A percentile compares a stretch with the other conserved stretches of the same genome.
phyloP scores from a whole-genome alignment of 148 eudicot genomes.

The Arbutus unedo region DNA sequence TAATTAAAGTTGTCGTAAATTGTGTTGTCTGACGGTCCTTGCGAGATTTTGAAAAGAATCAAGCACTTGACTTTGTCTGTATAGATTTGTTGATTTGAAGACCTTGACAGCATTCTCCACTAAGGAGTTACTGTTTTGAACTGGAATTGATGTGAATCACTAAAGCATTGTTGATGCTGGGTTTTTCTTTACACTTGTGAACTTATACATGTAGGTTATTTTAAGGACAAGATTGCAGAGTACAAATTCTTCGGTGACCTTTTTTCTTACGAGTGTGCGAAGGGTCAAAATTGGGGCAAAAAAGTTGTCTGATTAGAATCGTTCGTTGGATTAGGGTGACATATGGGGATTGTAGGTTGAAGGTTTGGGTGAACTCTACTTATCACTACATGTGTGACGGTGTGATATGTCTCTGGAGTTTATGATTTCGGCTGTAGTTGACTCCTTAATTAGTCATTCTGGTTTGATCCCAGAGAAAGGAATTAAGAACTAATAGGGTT shows the following conservation, averaged over 20 bases:
- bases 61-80: background rate
- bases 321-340: background rate
- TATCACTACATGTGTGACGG: background rate
- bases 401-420: background rate
- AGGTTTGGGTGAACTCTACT: background rate
- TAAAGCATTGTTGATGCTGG: background rate
- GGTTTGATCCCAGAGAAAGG: background rate
- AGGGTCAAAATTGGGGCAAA: too few relatives aligned
- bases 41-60: background rate
- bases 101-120: conserved; percentile 4
- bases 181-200: too few relatives aligned
- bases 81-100: background rate
- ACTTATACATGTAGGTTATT: too few relatives aligned
- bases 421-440: background rate
- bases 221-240: background rate
- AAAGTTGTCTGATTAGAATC: too few relatives aligned
- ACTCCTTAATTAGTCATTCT: background rate
- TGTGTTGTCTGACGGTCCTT: background rate
- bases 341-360: background rate
- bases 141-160: background rate
- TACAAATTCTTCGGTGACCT: background rate
- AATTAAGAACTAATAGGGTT: background rate
- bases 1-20: background rate
- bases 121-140: background rate
- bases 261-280: too few relatives aligned